Evolutionary conservation across 2,329 filamentous ascomycete genomes (phyloP), one percentile per base, ranked within the genome.

Genomic region (Fusarium cyanostomum): DNA sequence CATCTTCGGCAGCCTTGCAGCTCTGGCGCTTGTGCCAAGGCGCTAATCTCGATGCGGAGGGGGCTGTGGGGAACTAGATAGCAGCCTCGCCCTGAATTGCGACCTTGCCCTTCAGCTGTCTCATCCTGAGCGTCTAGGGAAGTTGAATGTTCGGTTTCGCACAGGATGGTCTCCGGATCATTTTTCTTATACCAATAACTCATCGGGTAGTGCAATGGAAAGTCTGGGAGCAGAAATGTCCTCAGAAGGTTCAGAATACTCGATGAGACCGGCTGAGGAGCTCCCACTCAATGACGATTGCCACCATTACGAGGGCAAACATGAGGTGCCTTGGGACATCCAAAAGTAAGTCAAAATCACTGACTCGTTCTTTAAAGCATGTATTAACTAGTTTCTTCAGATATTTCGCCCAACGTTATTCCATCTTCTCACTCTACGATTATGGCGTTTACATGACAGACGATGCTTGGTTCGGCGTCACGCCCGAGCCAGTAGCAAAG

Each of bases 381-480:
- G 13, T 13, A n/a, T 28, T 39, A 12, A 30, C 59, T 50, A 53
- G 51, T 8, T 21, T 12, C 2, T 2, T 15, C 6, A 96, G 93
- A 75, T 99, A 99, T 78, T 99, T 92, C 86, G 84, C 89, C 13
- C 94, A 98, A 72, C 87, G 95, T 58, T 89, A 95, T 75, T 89
- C 88, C 49, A 91, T 99, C 66, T 99, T 96, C 78, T 89, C 89
- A 13, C 85, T 84, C 69, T 99, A 97, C 74, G 90, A 97, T 74
- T 85, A 94, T 56, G 94, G 93, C 52, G 85, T 99, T 66, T 90
- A 88, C 81, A 87, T 99, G 83, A 99, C 96, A 0, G 89, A 96
- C 74, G 90, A 94, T 78, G 91, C 93, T 51, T 99, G 95, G 95
- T 99, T 95, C 75, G 95, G 94, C 52, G 94, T 98, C 8, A 99